Evolutionary conservation across 495 filamentous ascomycete genomes (phyloP).

Genomic region (Aspergillus wentii): DNA sequence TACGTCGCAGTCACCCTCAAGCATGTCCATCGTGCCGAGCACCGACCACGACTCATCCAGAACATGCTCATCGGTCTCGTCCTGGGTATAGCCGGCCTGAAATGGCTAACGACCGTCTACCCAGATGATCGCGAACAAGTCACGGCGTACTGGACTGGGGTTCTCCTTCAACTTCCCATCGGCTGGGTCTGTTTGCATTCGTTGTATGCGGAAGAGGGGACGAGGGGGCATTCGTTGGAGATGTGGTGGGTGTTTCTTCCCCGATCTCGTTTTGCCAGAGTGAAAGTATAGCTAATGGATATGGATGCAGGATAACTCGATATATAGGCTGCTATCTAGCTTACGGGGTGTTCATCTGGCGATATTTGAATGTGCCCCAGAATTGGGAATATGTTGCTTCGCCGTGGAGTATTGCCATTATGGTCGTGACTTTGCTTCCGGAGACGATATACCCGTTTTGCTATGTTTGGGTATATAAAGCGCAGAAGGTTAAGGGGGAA

Average conservation of each 20-base stretch:
- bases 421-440: slow-evolving; percentile 11
- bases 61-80: slow-evolving; percentile 9
- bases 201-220: slow-evolving; percentile 4
- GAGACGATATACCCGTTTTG: slow-evolving; percentile 17
- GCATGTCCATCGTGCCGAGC: slow-evolving; percentile 1
- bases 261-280: background rate
- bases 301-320: slow-evolving; percentile 7
- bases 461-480: slow-evolving; percentile 9
- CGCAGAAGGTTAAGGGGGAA: slow-evolving; percentile 6
- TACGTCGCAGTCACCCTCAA: slow-evolving; percentile 6
- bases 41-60: slow-evolving; percentile 1
- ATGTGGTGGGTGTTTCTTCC: slow-evolving; percentile 11
- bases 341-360: slow-evolving; percentile 16
- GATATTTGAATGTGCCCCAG: slow-evolving; percentile 14
- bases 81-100: slow-evolving; percentile 4
- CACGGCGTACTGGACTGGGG: slow-evolving; percentile 17
- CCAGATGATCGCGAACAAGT: slow-evolving; percentile 15
- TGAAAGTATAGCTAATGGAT: background rate
- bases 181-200: slow-evolving; percentile 11
- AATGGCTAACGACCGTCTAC: slow-evolving; percentile 1
- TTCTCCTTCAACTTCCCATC: slow-evolving; percentile 13
- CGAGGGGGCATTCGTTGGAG: slow-evolving; percentile 12
- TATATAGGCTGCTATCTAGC: slow-evolving; percentile 17
- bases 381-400: slow-evolving; percentile 17
- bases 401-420: slow-evolving; percentile 11